Evolutionary conservation across 495 filamentous ascomycete species (phyloP), one percentile per base, ranked within the genome.

Genomic region (Daldinia caldariorum): DNA sequence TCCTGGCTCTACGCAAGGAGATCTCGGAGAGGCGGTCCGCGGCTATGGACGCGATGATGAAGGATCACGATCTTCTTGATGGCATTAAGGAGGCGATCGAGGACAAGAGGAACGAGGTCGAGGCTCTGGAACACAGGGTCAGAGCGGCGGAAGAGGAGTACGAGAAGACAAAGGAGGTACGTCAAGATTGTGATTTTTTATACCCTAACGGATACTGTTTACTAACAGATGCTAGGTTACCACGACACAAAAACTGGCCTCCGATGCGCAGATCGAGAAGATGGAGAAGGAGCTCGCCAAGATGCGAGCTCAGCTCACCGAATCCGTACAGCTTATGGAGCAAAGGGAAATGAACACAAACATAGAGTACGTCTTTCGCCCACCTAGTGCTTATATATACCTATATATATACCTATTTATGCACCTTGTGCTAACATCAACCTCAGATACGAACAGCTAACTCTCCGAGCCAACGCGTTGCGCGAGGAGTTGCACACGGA

Each of bases 201-300:
- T 37, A 2, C 35, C 18, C 29, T 22, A 16, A 22, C 55, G 49
- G 0, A 47, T 0, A 47, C 55, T 43, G 7, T 54, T 58, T 49
- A 10, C 77, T 80, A 76, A 78, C 63, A 39, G 0, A 4, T 26
- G 12, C 13, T 51, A 86, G 82, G 88, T 92, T 43, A 94, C 91
- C 13, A 89, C 85, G 14, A 92, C 93, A 34, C 93, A 97, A 79
- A 94, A 95, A 78, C 85, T 94, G 71, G 89, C 89, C 10, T 90
- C 87, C 4, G 95, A 97, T 78, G 88, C 93, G 14, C 94, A 97
- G 78, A 97, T 97, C 73, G 95, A 99, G 81, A 93, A 94, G 83
- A 94, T 97, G 91, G 95, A 98, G 82, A 97, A 97, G 77, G 94
- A 99, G 79, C 82, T 99, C 31, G 91, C 92, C 45, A 93, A 92